phyloP scores from a whole-genome alignment of 1,139 yeast genomes.

The Kurtzmaniella quercitrusa region DNA sequence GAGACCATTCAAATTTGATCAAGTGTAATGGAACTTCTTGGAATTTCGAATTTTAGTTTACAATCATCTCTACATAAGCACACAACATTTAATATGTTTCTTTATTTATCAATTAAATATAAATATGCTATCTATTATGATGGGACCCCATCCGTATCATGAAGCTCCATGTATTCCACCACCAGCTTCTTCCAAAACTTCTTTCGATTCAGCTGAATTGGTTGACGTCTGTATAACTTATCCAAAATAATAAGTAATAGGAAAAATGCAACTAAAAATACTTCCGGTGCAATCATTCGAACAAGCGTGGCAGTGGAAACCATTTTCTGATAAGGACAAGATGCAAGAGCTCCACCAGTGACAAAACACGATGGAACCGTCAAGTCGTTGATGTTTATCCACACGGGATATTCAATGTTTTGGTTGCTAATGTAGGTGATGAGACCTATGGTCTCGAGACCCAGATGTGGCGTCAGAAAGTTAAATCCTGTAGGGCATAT shows the following conservation, averaged over 20 bases:
- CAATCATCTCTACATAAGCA: no score
- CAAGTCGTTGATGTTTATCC: slow-evolving; percentile 85
- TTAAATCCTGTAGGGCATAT: slow-evolving; percentile 47
- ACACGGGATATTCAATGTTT: slow-evolving; percentile 37
- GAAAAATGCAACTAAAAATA: slow-evolving; percentile 51
- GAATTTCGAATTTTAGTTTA: no score
- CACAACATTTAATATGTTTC: no score
- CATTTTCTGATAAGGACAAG: slow-evolving; percentile 70
- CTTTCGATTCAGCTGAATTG: slow-evolving; percentile 40
- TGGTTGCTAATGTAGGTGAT: slow-evolving; percentile 17
- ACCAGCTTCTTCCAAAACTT: slow-evolving; percentile 37
- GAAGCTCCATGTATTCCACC: slow-evolving; percentile 32
- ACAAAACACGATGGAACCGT: slow-evolving; percentile 80
- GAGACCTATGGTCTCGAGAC: slow-evolving; percentile 33
- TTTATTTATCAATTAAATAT: no score
- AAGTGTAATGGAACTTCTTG: no score
- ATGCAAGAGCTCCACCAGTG: slow-evolving; percentile 72
- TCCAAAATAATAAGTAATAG: slow-evolving; percentile 39
- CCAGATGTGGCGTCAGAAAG: slow-evolving; percentile 57
- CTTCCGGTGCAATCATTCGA: slow-evolving; percentile 63
- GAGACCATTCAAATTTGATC: no score
- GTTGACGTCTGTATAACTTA: slow-evolving; percentile 28
- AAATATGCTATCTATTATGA: no score
- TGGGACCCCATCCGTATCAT: slow-evolving; percentile 46
- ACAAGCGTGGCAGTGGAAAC: slow-evolving; percentile 56